Base-by-base conservation (phyloP, 306 rosid species). In the Cucumis sativus region DNA sequence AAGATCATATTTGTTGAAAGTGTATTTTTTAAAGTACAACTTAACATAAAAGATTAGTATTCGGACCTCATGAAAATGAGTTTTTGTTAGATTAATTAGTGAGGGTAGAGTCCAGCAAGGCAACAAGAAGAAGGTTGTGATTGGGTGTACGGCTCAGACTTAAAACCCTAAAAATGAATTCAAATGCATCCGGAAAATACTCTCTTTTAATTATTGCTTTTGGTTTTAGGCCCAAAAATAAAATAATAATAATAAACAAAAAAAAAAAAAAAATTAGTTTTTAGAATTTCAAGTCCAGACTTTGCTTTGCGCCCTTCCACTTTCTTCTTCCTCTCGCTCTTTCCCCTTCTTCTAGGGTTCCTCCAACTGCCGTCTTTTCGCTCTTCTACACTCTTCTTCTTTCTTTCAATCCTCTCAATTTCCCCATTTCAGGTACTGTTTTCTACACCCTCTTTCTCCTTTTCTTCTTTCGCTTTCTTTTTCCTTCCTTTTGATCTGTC, bases 261-360 rank as follows among this genome's bases (percentile, higher is more conserved):
- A 28, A 28, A 28, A 28, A 0, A 47, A 72, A 66, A 55, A 68
- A 2, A 8, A 1, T 45, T 62, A 15, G 57, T 75, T 61, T 65
- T 66, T 37, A 74, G 77, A 43, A 16, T n/a, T 52, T 60, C 69
- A 54, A 78, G 78, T 64, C 68, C 79, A 67, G 69, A n/a, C 56
- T 71, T 77, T 52, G 43, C 68, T 71, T 77, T 52, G 43, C 68
- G 76, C 43, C 20, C 59, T 78, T 68, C 49, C 75, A 73, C 10
- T 61, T 45, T 79, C 65, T 72, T 74, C 67, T 35, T 37, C 40
- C 57, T 43, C 43, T 65, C 49, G 25, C 67, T 8, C 20, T 18
- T 6, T 43, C 57, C 30, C 17, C 25, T 16, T 20, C 74, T 54
- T 54, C 76, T 77, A 43, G 74, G 61, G 47, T 64, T 64, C 56